phyloP scores from a whole-genome alignment of 768 basidiomycete genomes.

The Leccinum boreale region DNA sequence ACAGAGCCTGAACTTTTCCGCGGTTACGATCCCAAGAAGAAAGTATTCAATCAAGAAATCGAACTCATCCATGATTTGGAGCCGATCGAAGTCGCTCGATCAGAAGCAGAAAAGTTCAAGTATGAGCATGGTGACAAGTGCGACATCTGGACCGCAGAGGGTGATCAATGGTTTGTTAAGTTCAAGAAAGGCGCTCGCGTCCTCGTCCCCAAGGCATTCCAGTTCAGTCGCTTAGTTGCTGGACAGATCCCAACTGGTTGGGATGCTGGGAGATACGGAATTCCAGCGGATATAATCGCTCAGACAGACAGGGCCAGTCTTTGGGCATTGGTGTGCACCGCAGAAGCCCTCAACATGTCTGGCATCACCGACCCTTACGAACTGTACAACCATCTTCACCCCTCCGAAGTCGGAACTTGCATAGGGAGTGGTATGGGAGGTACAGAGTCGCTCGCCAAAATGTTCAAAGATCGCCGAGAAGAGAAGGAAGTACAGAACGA shows the following conservation, averaged over 20 bases:
- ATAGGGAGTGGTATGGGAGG: constrained; percentile 99
- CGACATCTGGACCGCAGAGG: constrained; percentile 89
- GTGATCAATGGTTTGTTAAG: constrained; percentile 97
- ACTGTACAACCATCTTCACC: constrained; percentile 94
- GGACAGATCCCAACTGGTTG: constrained; percentile 98
- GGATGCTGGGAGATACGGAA: constrained; percentile 94
- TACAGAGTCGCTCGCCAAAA: constrained; percentile 81
- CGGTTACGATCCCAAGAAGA: constrained; percentile 97
- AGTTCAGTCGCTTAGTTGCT: constrained; percentile 90
- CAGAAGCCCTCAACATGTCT: constrained; percentile 94
- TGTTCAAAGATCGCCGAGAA: constrained; percentile 99
- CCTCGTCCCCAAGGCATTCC: constrained; percentile 91
- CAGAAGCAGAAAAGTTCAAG: constrained; percentile 94
- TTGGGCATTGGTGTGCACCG: constrained; percentile 92
- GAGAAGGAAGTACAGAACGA: constrained; percentile 99
- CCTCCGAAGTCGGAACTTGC: constrained; percentile 91
- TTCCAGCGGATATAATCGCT: constrained; percentile 92
- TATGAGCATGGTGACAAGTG: constrained; percentile 95
- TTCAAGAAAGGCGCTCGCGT: constrained; percentile 97
- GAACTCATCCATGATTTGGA: constrained; percentile 96
- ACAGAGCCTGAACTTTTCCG: constrained; percentile 96
- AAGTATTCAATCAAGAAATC: constrained; percentile 95
- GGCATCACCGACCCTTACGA: constrained; percentile 99
- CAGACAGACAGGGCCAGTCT: constrained; percentile 91
- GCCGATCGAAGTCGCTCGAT: constrained; percentile 87